Evolutionary conservation across 2,329 filamentous ascomycete species (phyloP).

Genomic region (Aureobasidium melanogenum): DNA sequence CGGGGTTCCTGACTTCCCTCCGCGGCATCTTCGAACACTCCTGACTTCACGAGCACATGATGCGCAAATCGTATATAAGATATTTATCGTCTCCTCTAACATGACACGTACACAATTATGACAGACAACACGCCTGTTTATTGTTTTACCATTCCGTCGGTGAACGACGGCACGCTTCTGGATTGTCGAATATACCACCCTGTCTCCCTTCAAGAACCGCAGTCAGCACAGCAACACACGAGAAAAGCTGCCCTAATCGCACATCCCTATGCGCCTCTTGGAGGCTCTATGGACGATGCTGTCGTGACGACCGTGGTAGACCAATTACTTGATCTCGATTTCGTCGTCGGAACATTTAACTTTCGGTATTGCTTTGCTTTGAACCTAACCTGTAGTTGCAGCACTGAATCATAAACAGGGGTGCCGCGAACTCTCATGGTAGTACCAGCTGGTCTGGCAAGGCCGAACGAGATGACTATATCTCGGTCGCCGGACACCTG

Average conservation of each 20-base stretch:
- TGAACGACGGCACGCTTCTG: constrained; percentile 67
- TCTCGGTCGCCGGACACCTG: constrained; percentile 72
- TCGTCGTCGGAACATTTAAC: constrained; percentile 80
- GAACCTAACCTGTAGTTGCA: neutral
- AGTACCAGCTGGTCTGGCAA: constrained; percentile 80
- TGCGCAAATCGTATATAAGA: neutral
- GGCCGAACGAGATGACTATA: constrained; percentile 74
- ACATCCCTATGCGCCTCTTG: constrained; percentile 84
- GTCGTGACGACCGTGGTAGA: constrained; percentile 60
- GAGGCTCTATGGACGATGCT: constrained; percentile 75
- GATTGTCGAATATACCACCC: constrained; percentile 75
- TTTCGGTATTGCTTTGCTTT: constrained; percentile 29
- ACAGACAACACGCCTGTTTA: neutral
- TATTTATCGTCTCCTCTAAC: neutral
- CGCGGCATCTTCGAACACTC: neutral
- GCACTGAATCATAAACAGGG: constrained; percentile 43
- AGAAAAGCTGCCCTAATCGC: constrained; percentile 58
- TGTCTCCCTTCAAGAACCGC: neutral
- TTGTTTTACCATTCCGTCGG: constrained; percentile 68
- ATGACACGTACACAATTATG: neutral
- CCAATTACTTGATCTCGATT: constrained; percentile 60
- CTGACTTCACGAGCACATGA: neutral
- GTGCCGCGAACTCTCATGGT: constrained; percentile 64
- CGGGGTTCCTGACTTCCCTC: neutral
- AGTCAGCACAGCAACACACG: constrained; percentile 20